Base-by-base conservation (phyloP, 2,329 filamentous ascomycete species). In the Pseudopithomyces chartarum region DNA sequence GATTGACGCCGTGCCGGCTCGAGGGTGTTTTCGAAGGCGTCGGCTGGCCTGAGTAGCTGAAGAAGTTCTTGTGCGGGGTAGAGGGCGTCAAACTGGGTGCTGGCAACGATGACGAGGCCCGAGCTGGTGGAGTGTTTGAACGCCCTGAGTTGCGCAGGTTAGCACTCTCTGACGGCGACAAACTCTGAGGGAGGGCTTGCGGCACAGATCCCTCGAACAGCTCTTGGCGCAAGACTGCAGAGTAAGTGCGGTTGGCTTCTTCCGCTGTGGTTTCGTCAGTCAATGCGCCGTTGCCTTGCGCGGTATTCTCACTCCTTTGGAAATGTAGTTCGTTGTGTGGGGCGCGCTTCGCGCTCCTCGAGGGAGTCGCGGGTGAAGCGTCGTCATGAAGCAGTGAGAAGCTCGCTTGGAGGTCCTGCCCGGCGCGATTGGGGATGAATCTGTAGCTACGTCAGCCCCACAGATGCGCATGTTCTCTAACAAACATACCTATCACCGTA, bases 11-110 rank as follows among this genome's bases (percentile, higher is more conserved):
- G 80, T 95, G 89, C 53, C 92, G 87, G 68, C 90, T 94, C 70
- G 93, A 90, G 1, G 94, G 93, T 2, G 95, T 97, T 76, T 91
- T 89, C 11, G 91, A 91, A 2, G 92, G 93, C 3, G 93, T 97
- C 1, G 89, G 90, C 66, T 96, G 91, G n/a, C 90, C 90, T 19
- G 70, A 89, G 74, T 96, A 97, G 23, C 90, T 91, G 73, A 99
- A 98, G 38, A 99, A 85, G 65, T 99, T 99, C 79, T 97, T 98
- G 77, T 97, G 92, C 10, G 95, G 95, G 3, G 95, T 99, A 1
- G 94, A 96, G 0, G 95, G 95, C 0, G 94, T 97, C 56, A 95
- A 82, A 55, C 87, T 82, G 26, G 84, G 88, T 1, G 89, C 85
- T 11, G 90, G 88, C n/a, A 92, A 77, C 12, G 86, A 81, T 13